Conservation (phyloP, 1,284 basidiomycete species). For the Austropuccinia psidii region DNA sequence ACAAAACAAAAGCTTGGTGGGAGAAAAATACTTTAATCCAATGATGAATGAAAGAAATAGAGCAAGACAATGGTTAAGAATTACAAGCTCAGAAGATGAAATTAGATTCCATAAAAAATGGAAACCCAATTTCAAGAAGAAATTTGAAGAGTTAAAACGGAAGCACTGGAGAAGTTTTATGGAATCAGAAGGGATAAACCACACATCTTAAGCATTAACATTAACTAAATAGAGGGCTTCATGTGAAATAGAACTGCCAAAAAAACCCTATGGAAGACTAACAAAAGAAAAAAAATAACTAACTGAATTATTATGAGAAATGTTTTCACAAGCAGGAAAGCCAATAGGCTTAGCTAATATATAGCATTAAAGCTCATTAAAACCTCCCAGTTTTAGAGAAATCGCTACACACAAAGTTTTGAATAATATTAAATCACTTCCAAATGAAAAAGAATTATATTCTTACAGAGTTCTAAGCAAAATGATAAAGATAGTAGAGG, state of each 20-base stretch:
- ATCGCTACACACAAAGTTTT: not conserved
- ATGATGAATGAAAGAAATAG: not conserved
- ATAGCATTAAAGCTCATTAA: not conserved
- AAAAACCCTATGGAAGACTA: not conserved
- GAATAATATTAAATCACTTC: not conserved
- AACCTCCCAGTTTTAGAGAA: not conserved
- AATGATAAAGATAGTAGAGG: too few species aligned
- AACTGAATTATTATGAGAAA: not conserved
- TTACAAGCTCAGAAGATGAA: not conserved
- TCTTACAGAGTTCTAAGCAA: not conserved
- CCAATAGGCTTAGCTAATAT: not conserved
- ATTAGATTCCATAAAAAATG: not conserved
- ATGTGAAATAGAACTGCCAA: not conserved
- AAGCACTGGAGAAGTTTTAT: slow-evolving; percentile 7
- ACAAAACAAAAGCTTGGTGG: slow-evolving; percentile 5
- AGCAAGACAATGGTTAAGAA: not conserved
- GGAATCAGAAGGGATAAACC: too few species aligned
- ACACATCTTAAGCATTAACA: not conserved
- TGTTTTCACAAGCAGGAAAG: too few species aligned
- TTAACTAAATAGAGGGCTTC: not conserved
- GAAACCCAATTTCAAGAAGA: not conserved
- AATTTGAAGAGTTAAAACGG: not conserved
- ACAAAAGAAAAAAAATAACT: not conserved
- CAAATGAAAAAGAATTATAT: not conserved
- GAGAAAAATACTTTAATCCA: not conserved